Evolutionary conservation across 2,329 filamentous ascomycete genomes (phyloP).

Genomic region (Ceratocystis eucalypticola): DNA sequence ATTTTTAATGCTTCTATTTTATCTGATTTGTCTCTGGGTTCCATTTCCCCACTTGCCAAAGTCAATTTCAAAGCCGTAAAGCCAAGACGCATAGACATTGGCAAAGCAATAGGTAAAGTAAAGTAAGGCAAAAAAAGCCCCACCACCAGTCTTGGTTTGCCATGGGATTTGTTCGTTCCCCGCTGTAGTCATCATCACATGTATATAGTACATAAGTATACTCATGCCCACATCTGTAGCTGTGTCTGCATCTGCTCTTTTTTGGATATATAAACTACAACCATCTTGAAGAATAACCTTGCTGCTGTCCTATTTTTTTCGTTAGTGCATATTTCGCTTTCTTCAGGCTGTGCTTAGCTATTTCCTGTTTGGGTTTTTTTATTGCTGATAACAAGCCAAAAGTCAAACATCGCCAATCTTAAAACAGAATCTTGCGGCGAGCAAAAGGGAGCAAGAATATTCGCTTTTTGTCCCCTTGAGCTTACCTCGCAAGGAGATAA

Average conservation of each 20-base stretch:
- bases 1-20: background rate
- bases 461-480: background rate
- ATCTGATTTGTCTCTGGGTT: background rate
- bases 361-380: background rate
- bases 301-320: background rate
- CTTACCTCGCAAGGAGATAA: background rate
- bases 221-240: background rate
- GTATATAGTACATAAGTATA: background rate
- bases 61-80: background rate
- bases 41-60: background rate
- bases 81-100: background rate
- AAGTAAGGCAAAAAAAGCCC: background rate
- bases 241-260: background rate
- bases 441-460: background rate
- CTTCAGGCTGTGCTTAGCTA: background rate
- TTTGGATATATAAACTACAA: background rate
- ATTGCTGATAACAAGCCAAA: background rate
- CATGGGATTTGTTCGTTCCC: background rate
- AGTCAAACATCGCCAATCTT: constrained; percentile 3
- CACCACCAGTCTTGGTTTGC: background rate
- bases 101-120: background rate
- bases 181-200: background rate
- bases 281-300: background rate
- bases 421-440: background rate
- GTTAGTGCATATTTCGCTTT: background rate